Percentiles rank a stretch among this genome's conserved stretches.
Conservation (phyloP, 352 stramenopile genomes). For the Albugo laibachii region DNA sequence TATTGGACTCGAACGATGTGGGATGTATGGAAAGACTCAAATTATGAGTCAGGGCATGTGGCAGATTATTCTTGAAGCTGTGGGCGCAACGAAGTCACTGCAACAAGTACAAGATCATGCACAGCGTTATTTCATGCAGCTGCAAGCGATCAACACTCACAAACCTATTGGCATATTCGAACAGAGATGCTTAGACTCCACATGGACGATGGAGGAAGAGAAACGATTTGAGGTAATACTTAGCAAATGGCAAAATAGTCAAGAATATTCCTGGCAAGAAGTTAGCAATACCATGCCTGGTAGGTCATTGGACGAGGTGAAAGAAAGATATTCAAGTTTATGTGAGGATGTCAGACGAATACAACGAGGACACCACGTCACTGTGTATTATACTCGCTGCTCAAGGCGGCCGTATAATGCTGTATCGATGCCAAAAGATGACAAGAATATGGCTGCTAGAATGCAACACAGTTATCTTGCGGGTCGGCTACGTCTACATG, state of each 20-base stretch:
- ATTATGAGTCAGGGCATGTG: slow-evolving; percentile 15
- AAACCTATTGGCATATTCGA: background rate
- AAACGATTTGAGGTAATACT: slow-evolving; percentile 41
- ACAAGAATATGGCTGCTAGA: too few species aligned
- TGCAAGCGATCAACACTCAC: slow-evolving; percentile 20
- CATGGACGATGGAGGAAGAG: slow-evolving; percentile 46
- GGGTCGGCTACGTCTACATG: too few species aligned
- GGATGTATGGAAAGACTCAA: slow-evolving; percentile 22
- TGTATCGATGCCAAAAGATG: too few species aligned
- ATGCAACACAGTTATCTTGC: too few species aligned
- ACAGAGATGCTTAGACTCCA: background rate
- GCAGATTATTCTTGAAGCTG: slow-evolving; percentile 28
- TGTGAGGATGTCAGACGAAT: slow-evolving; percentile 58
- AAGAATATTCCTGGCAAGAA: slow-evolving; percentile 28
- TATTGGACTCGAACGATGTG: slow-evolving; percentile 30
- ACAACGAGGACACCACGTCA: slow-evolving; percentile 35
- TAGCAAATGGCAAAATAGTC: slow-evolving; percentile 14
- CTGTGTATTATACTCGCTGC: slow-evolving; percentile 22
- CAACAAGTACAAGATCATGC: slow-evolving; percentile 25
- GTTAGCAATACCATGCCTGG: slow-evolving; percentile 30
- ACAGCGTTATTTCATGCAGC: slow-evolving; percentile 24
- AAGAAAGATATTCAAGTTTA: slow-evolving; percentile 54
- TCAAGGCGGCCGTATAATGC: background rate
- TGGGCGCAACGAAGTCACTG: slow-evolving; percentile 23
- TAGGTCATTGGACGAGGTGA: slow-evolving; percentile 27